Evolutionary conservation across 2,329 filamentous ascomycete genomes (phyloP).

Genomic region (Colletotrichum echinochloae): DNA sequence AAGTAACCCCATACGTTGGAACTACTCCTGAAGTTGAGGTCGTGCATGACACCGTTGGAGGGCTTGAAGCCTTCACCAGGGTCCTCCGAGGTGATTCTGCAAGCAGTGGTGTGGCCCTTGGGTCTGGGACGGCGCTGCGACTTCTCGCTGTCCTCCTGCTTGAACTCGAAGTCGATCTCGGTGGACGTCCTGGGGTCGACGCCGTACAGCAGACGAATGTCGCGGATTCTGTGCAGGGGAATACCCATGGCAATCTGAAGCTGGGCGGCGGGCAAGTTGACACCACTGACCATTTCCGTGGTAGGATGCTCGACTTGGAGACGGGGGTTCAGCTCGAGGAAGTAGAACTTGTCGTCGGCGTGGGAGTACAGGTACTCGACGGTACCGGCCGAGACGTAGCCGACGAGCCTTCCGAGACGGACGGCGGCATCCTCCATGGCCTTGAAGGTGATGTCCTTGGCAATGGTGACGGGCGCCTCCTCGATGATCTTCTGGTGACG

Average conservation of each 20-base stretch:
- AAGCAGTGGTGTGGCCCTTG: constrained; percentile 97
- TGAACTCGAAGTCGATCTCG: constrained; percentile 97
- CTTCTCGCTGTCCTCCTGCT: constrained; percentile 82
- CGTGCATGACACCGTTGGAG: constrained; percentile 98
- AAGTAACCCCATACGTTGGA: constrained; percentile 99
- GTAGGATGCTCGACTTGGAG: constrained; percentile 99
- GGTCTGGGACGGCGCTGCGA: constrained; percentile 90
- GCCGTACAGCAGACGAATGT: constrained; percentile 96
- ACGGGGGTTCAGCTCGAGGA: constrained; percentile 97
- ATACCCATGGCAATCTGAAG: constrained; percentile 99
- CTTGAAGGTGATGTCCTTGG: constrained; percentile 88
- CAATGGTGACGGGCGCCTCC: constrained; percentile 97
- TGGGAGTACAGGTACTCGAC: constrained; percentile 99
- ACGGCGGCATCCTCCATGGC: constrained; percentile 98
- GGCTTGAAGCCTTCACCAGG: constrained; percentile 99
- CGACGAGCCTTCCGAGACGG: constrained; percentile 90
- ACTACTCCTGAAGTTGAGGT: constrained; percentile 97
- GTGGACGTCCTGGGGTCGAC: constrained; percentile 88
- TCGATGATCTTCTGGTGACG: constrained; percentile 99
- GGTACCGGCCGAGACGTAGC: constrained; percentile 98
- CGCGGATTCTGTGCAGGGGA: constrained; percentile 92
- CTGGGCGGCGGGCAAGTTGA: constrained; percentile 96
- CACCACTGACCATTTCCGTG: constrained; percentile 98
- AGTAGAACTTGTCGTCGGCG: constrained; percentile 98
- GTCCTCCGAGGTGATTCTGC: constrained; percentile 98